Conservation (phyloP, 1,139 yeast species). For the Magnusiomyces suaveolens region DNA sequence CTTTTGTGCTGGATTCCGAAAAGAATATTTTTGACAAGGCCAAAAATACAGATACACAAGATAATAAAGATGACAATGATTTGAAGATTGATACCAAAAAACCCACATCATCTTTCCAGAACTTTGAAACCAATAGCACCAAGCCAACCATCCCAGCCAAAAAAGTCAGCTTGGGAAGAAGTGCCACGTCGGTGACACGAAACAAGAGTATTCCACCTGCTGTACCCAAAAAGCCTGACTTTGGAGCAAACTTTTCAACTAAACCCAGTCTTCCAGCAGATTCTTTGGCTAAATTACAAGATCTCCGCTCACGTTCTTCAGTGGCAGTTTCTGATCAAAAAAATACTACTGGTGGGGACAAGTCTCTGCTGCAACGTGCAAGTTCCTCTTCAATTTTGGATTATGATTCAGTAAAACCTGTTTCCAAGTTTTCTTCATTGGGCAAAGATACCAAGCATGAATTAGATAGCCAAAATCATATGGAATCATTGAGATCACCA, state of each 20-base stretch:
- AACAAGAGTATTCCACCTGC: conserved; percentile 6
- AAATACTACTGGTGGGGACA: conserved; percentile 16
- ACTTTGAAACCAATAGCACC: neutral
- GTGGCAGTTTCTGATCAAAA: conserved; percentile 11
- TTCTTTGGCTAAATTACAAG: conserved; percentile 21
- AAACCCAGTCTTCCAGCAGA: conserved; percentile 13
- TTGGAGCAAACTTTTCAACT: neutral
- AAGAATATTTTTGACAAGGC: no score
- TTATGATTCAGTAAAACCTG: no score
- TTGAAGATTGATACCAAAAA: no score
- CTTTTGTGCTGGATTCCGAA: neutral
- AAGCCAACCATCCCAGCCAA: conserved; percentile 1
- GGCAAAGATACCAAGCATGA: conserved; percentile 20
- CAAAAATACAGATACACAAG: no score
- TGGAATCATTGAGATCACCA: no score
- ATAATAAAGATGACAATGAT: no score
- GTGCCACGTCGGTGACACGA: neutral
- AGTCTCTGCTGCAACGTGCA: conserved; percentile 17
- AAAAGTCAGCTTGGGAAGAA: neutral
- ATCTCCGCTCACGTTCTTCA: conserved; percentile 19
- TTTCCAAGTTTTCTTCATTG: no score
- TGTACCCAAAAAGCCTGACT: conserved; percentile 9
- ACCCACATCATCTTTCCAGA: neutral
- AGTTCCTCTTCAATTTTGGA: conserved; percentile 21
- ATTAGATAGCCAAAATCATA: no score